These are phyloP conservation scores for Tylopilus sp. DNA, from an alignment of 1,284 basidiomycete species.

Conservation along the genomic window DNA sequence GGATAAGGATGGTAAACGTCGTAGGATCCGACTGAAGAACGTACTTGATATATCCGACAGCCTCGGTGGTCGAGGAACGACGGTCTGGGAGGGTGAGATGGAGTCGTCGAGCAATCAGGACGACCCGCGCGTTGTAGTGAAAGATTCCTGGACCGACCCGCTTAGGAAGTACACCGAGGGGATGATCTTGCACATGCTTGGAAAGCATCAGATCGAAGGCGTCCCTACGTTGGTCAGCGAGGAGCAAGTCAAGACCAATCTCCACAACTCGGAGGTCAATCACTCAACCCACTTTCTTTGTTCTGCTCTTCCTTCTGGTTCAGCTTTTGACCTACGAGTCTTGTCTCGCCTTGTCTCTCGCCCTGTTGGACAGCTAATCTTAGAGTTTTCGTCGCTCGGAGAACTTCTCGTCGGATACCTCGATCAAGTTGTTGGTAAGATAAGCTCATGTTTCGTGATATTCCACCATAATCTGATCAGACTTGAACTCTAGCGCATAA, in stretches of 20 bases:
- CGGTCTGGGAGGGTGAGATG: slow-evolving; percentile 13
- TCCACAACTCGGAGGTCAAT: not conserved
- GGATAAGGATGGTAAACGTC: not conserved
- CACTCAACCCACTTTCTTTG: slow-evolving; percentile 5
- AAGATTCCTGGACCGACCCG: slow-evolving; percentile 18
- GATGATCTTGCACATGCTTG: slow-evolving; percentile 13
- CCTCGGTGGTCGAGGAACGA: slow-evolving; percentile 5
- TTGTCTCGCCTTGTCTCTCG: slow-evolving; percentile 11
- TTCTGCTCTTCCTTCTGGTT: not conserved
- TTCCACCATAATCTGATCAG: not conserved
- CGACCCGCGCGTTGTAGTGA: not conserved
- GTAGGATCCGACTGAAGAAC: not conserved
- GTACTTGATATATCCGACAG: slow-evolving; percentile 11
- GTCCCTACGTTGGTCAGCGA: slow-evolving; percentile 9
- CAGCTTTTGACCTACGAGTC: not conserved
- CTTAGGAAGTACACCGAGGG: slow-evolving; percentile 16
- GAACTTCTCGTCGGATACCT: slow-evolving; percentile 14
- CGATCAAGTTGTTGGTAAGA: slow-evolving; percentile 9
- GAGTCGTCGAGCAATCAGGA: not conserved
- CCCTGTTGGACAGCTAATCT: slow-evolving; percentile 4
- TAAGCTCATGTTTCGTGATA: not conserved
- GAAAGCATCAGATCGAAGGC: slow-evolving; percentile 1
- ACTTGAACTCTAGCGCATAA: slow-evolving; percentile 11
- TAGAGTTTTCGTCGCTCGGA: slow-evolving; percentile 12
- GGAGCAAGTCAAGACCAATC: slow-evolving; percentile 11